These are phyloP conservation scores for Arxiozyma heterogenica DNA, from an alignment of 1,139 yeast species.

Conservation along the genomic window DNA sequence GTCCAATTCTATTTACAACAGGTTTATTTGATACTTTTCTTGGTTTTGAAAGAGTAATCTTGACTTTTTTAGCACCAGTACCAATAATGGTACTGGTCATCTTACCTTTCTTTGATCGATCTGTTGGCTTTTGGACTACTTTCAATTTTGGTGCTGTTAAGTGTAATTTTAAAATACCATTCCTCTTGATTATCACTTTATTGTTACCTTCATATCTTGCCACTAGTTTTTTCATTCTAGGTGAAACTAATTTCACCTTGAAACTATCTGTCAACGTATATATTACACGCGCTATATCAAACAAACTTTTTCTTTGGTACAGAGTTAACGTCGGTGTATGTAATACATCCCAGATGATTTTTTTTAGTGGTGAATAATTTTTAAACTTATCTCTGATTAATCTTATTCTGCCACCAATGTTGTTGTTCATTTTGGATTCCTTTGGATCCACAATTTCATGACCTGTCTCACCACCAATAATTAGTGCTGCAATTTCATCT, in stretches of 20 bases:
- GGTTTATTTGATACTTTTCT: constrained; percentile 9
- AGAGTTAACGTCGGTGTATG: constrained; percentile 53
- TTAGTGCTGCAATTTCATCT: constrained; percentile 41
- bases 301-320: constrained; percentile 51
- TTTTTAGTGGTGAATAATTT: constrained; percentile 52
- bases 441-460: constrained; percentile 35
- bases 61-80: constrained; percentile 9
- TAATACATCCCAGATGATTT: constrained; percentile 60
- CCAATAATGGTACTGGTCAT: neutral
- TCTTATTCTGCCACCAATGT: constrained; percentile 43
- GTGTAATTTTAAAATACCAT: constrained; percentile 32
- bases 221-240: constrained; percentile 57
- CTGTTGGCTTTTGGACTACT: constrained; percentile 5
- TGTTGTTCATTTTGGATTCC: constrained; percentile 37
- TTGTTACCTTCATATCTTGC: constrained; percentile 38
- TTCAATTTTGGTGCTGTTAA: constrained; percentile 22
- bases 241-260: constrained; percentile 53
- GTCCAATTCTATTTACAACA: constrained; percentile 22
- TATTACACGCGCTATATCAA: constrained; percentile 57
- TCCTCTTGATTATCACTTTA: constrained; percentile 29
- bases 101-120: constrained; percentile 5
- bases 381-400: constrained; percentile 57
- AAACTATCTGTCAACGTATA: constrained; percentile 57
- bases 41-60: constrained; percentile 9
- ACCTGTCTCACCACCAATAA: constrained; percentile 38